Conservation (phyloP, 805 yeast genomes). For the Candida ovalis region DNA sequence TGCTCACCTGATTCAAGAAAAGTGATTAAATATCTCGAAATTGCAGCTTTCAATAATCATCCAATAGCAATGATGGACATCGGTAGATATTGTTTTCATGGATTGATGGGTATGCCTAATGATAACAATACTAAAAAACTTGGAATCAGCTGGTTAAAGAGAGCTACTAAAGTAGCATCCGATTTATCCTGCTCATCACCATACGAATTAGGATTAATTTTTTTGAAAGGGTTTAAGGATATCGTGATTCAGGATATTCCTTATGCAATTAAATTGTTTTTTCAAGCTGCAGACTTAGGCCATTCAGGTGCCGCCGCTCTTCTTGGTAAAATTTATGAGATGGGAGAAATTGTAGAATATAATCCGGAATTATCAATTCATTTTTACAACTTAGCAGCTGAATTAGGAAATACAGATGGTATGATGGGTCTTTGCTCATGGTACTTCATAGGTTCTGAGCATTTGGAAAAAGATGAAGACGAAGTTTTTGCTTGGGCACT, state of each 20-base stretch:
- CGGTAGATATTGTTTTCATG: constrained; percentile 82
- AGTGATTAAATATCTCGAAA: constrained; percentile 75
- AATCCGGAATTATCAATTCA: constrained; percentile 85
- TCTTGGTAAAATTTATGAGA: constrained; percentile 80
- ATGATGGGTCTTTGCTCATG: constrained; percentile 96
- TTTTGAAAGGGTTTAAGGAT: constrained; percentile 80
- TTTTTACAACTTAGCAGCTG: constrained; percentile 87
- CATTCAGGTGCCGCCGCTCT: constrained; percentile 76
- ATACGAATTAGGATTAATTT: constrained; percentile 82
- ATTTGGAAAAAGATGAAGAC: constrained; percentile 71
- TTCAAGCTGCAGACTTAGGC: constrained; percentile 86
- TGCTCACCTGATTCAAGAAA: constrained; percentile 83
- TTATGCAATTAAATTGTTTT: constrained; percentile 82
- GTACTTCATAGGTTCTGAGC: constrained; percentile 90
- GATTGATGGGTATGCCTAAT: constrained; percentile 74
- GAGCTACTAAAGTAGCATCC: constrained; percentile 82
- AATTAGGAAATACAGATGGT: constrained; percentile 80
- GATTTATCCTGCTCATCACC: constrained; percentile 92
- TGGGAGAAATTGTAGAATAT: constrained; percentile 70
- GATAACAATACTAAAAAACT: constrained; percentile 69
- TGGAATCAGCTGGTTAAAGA: constrained; percentile 89
- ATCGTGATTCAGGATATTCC: constrained; percentile 77
- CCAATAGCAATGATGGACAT: constrained; percentile 96
- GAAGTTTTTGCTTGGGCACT: constrained; percentile 96
- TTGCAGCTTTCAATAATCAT: constrained; percentile 88